Base-by-base conservation (phyloP, 2,329 filamentous ascomycete genomes). In the Curvularia sp. region DNA sequence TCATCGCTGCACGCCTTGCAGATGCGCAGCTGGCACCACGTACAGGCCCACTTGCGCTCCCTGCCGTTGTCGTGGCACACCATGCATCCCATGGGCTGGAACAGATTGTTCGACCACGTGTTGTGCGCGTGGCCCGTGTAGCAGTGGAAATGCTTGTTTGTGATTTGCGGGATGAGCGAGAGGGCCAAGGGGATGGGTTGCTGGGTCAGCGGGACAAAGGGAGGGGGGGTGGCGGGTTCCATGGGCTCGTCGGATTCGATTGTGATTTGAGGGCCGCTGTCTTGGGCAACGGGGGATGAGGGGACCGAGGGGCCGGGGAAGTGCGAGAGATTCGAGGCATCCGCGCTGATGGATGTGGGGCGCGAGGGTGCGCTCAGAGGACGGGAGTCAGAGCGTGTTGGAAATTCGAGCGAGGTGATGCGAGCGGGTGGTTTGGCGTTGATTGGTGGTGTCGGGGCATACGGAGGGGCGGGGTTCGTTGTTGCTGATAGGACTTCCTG, bases 1-100 rank as follows among this genome's bases (percentile, higher is more conserved):
- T 70, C 70, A 7, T 63, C 60, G 12, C 69, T 67, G 32, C 77
- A 78, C 2, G 5, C 48, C 5, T 60, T 32, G 53, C 77, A 79
- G 18, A 79, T 66, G 8, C 74, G 46, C 58, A 79, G 54, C 54
- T 70, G 71, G 51, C 77, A 79, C 74, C 74, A 77, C 15, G 67
- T 65, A 47, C 77, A 79, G n/a, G 62, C 60, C 69, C 72, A 76
- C 55, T 68, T 71, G 15, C 66, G 55, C 19, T 73, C 70, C 2
- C 50, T 54, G 19, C 57, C 61, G 53, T 72, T 68, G 1, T 61
- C 46, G 15, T 61, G 68, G 57, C 77, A 79, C 0, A 77, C 50
- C 72, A 74, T 74, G 68, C 77, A 79, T 12, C 67, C 68, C 64
- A 75, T 66, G 23, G 74, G 72, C 47, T 73, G 69, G 60, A 71